Conservation (phyloP, 192 early-diverging fungal species). For the Funneliformis mosseae region DNA sequence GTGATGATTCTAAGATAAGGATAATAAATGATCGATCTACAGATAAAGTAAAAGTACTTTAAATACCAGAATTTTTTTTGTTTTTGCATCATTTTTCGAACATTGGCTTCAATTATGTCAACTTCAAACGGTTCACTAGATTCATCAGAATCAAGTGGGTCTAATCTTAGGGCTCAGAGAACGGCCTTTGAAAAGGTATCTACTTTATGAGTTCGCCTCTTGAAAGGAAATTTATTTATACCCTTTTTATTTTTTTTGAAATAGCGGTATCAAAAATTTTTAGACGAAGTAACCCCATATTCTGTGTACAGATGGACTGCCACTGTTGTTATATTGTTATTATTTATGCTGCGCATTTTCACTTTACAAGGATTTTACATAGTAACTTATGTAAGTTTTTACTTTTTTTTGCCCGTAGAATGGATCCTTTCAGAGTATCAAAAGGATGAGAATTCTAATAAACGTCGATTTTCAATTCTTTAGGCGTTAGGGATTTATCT, state of each 20-base stretch:
- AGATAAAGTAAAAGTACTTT: neutral
- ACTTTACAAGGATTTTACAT: conserved; percentile 93
- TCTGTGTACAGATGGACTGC: conserved; percentile 73
- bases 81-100: no score
- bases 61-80: no score
- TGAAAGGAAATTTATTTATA: neutral
- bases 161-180: conserved; percentile 19
- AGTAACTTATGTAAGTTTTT: conserved; percentile 76
- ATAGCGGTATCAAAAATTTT: conserved; percentile 75
- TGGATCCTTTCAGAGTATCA: neutral
- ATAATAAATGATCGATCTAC: no score
- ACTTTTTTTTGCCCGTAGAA: neutral
- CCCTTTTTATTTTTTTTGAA: neutral
- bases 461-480: neutral
- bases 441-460: neutral
- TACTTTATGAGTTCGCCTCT: neutral
- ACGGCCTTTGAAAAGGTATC: conserved; percentile 5
- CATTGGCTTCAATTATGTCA: neutral
- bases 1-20: no score
- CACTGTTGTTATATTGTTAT: conserved; percentile 58
- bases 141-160: conserved; percentile 6
- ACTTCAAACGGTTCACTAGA: neutral
- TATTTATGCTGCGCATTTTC: conserved; percentile 81
- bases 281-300: conserved; percentile 85
- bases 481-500: conserved; percentile 83